phyloP scores from a whole-genome alignment of 345 rosid genomes.

The Kandelia obovata region DNA sequence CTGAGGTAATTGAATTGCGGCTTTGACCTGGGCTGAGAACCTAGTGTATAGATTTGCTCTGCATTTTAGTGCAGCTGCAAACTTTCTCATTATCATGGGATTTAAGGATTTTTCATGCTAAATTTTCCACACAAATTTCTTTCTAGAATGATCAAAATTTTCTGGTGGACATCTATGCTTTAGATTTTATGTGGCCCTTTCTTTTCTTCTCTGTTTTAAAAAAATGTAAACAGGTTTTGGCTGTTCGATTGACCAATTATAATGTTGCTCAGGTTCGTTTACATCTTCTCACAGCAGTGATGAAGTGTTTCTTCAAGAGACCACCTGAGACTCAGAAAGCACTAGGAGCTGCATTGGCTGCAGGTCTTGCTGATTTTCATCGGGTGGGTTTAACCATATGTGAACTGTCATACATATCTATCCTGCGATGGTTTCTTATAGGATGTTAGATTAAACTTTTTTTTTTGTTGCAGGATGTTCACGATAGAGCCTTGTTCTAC shows the following conservation, averaged over 20 bases:
- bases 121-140: not conserved
- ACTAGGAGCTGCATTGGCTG: constrained; percentile 76
- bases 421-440: not conserved
- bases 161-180: not conserved
- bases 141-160: not conserved
- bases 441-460: constrained; percentile 17
- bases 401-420: not conserved
- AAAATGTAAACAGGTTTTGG: not conserved
- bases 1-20: constrained; percentile 52
- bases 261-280: constrained; percentile 70
- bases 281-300: constrained; percentile 90
- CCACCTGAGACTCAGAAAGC: constrained; percentile 96
- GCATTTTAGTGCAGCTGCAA: not conserved
- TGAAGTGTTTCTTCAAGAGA: constrained; percentile 96
- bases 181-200: not conserved
- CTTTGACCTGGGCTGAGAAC: too few species aligned
- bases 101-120: not conserved
- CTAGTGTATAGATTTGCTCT: too few species aligned
- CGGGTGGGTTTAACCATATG: constrained; percentile 46
- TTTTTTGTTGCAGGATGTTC: constrained; percentile 76
- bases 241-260: constrained; percentile 7
- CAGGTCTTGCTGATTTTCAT: constrained; percentile 84
- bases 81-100: not conserved
- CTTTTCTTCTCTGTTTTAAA: not conserved
- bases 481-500: constrained; percentile 96